These are phyloP conservation scores for Suillus americanus DNA, from an alignment of 768 basidiomycete species.

Conservation along the genomic window DNA sequence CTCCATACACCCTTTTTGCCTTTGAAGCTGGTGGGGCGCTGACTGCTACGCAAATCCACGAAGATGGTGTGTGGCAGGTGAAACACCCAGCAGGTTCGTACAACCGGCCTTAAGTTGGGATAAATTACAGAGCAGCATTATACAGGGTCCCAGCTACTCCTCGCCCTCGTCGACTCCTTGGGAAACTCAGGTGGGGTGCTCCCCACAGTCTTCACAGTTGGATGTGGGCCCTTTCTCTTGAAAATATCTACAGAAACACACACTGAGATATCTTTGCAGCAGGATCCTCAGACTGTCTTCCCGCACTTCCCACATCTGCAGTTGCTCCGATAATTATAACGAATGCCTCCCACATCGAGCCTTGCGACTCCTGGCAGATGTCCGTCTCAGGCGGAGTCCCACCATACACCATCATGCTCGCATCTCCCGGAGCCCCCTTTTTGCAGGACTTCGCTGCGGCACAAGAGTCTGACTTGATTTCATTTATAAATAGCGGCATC, in stretches of 20 bases:
- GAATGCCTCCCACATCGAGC: slow-evolving; percentile 39
- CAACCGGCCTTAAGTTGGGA: not conserved
- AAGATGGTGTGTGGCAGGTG: slow-evolving; percentile 38
- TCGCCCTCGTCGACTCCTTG: slow-evolving; percentile 44
- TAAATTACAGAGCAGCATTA: not conserved
- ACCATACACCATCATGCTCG: slow-evolving; percentile 45
- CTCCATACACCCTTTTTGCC: slow-evolving; percentile 45
- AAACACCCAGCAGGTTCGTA: slow-evolving; percentile 41
- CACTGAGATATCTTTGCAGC: slow-evolving; percentile 13
- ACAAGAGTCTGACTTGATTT: slow-evolving; percentile 36
- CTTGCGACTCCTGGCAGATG: slow-evolving; percentile 49
- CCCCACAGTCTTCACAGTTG: slow-evolving; percentile 34
- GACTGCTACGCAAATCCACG: slow-evolving; percentile 29
- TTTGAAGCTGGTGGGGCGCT: slow-evolving; percentile 37
- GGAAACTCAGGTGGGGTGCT: slow-evolving; percentile 43
- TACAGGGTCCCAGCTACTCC: slow-evolving; percentile 42
- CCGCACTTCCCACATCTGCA: slow-evolving; percentile 17
- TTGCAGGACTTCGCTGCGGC: slow-evolving; percentile 41
- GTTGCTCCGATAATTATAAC: slow-evolving; percentile 33
- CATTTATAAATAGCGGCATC: slow-evolving; percentile 42
- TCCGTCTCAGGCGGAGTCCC: slow-evolving; percentile 42
- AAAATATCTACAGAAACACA: not conserved
- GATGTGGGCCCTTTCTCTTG: slow-evolving; percentile 22
- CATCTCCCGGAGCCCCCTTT: slow-evolving; percentile 35
- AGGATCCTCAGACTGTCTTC: slow-evolving; percentile 30